Conservation (phyloP, 768 basidiomycete species). For the Termitomyces sp. region DNA sequence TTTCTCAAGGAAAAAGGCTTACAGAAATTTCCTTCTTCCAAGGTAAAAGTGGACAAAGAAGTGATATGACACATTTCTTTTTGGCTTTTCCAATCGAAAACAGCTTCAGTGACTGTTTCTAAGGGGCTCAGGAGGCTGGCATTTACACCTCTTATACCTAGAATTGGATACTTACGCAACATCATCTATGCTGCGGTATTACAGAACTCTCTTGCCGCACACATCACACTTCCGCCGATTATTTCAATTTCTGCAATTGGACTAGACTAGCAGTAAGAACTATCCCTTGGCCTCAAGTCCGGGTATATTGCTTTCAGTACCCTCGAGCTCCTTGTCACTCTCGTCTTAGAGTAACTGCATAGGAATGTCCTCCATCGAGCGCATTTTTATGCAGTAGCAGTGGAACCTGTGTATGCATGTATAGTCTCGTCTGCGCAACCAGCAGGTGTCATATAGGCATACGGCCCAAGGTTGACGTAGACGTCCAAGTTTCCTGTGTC, state of each 20-base stretch:
- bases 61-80: no score
- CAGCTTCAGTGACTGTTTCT: no score
- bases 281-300: not conserved
- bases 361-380: not conserved
- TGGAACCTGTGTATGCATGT: conserved; percentile 53
- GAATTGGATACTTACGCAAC: not conserved
- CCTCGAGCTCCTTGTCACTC: not conserved
- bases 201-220: not conserved
- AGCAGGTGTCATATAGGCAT: conserved; percentile 49
- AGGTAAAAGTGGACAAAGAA: no score
- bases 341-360: not conserved
- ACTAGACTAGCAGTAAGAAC: not conserved
- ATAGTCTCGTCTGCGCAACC: conserved; percentile 58
- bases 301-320: not conserved
- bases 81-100: no score
- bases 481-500: conserved; percentile 34
- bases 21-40: no score
- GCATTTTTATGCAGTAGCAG: conserved; percentile 25
- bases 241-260: not conserved
- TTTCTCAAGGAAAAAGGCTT: no score
- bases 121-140: no score
- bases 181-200: not conserved
- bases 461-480: conserved; percentile 51
- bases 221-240: not conserved
- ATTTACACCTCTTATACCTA: no score